Base-by-base conservation (phyloP, 106 monocot species). In the Vanilla planifolia region DNA sequence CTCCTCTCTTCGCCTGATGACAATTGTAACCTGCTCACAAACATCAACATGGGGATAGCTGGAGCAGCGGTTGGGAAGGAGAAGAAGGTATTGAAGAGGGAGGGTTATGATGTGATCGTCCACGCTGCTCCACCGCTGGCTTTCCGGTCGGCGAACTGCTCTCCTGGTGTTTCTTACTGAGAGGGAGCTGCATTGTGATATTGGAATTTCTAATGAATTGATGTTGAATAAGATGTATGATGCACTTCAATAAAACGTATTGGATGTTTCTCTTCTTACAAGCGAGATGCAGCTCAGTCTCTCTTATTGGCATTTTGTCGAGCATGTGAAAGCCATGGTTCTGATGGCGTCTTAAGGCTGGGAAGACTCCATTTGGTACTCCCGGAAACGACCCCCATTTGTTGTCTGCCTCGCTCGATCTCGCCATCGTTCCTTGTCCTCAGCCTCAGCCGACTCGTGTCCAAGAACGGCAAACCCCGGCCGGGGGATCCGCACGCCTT, bases 271-370 rank as follows among this genome's bases (percentile, higher is more conserved):
- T n/a, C n/a, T n/a, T n/a, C n/a, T n/a, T n/a, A n/a, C n/a, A 37
- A 37, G 7, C 37, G 10, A 37, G 10, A 37, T 52, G n/a, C 2
- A 2, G 27, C 21, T 61, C 51, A 69, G 39, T 43, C 44, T 65
- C 70, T 48, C 47, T 39, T 62, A n/a, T 69, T 71, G 15, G 25
- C 37, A 43, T 66, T 63, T 41, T 43, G 60, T 22, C 77, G 26
- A 42, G 72, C 78, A 65, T 69, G 52, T 14, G 60, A 52, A 64
- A 81, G 64, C 86, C 77, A 86, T 6, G 86, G 65, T 0, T 86
- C 78, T 21, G 64, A 40, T 5, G 78, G 81, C 25, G 67, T 20
- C 43, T 68, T 56, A n/a, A 77, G 61, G 62, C 32, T 57, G 13
- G 86, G 77, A 51, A 81, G 42, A 21, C 33, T 67, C 44, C 60